Evolutionary conservation across 2,329 filamentous ascomycete genomes (phyloP).

Genomic region (Fusarium verticillioides): DNA sequence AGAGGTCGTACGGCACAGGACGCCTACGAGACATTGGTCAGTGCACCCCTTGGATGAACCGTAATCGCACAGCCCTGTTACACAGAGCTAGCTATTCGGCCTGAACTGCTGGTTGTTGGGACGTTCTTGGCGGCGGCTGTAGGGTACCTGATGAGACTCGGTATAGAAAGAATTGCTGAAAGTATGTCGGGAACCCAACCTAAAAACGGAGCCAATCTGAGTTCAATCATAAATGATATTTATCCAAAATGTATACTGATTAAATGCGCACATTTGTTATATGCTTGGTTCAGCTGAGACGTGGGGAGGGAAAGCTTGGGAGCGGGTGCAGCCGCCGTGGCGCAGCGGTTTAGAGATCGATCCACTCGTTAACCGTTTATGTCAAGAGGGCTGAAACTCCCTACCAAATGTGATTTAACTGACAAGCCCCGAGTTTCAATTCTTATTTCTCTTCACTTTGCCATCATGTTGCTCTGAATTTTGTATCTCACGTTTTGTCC

Average conservation of each 20-base stretch:
- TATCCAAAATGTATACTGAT: too few species aligned
- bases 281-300: conserved; percentile 12
- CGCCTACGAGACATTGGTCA: not conserved
- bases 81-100: not conserved
- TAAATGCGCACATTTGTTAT: not conserved
- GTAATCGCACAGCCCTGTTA: conserved; percentile 1
- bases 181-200: not conserved
- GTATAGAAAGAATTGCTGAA: not conserved
- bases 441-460: not conserved
- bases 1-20: not conserved
- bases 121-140: not conserved
- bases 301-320: conserved; percentile 3
- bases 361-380: not conserved
- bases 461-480: not conserved
- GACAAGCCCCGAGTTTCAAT: not conserved
- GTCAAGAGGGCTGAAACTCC: conserved; percentile 11
- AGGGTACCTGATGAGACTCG: not conserved
- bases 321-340: conserved; percentile 31
- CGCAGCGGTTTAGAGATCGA: conserved; percentile 9
- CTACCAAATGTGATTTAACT: not conserved
- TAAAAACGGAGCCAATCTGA: not conserved
- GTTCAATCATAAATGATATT: not conserved
- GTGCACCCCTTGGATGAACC: not conserved
- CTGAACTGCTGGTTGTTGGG: not conserved
- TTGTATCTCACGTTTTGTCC: not conserved